Evolutionary conservation across 129 eudicot species (phyloP).

Genomic region (Smallanthus sonchifolius): DNA sequence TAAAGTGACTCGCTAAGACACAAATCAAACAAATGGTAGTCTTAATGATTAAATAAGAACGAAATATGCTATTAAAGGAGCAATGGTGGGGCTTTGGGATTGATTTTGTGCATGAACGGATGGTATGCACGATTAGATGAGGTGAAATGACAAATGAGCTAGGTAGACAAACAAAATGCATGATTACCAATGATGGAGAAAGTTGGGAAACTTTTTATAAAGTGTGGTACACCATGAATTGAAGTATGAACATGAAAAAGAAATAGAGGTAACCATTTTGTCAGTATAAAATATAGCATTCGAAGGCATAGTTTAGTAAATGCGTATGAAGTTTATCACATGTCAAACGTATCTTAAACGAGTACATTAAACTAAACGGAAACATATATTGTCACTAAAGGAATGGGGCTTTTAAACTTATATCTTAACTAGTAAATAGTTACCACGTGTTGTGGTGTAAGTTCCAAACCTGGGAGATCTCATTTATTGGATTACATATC

Average conservation of each 20-base stretch:
- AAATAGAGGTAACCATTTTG: not conserved
- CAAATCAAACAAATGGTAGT: too few species aligned
- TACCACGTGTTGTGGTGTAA: too few species aligned
- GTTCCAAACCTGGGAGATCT: too few species aligned
- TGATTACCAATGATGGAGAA: conserved; percentile 11
- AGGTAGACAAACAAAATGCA: not conserved
- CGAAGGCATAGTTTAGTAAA: not conserved
- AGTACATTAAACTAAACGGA: not conserved
- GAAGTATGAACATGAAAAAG: not conserved
- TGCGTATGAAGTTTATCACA: not conserved
- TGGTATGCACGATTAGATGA: not conserved
- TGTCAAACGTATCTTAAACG: not conserved
- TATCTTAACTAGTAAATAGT: not conserved
- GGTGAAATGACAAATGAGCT: not conserved
- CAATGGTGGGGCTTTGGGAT: conserved; percentile 2
- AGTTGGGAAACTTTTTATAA: not conserved
- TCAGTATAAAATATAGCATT: not conserved
- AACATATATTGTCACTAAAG: not conserved
- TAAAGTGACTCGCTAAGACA: too few species aligned
- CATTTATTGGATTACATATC: too few species aligned
- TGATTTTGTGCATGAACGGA: conserved; percentile 8
- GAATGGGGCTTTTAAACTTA: not conserved
- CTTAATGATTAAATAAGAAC: not conserved
- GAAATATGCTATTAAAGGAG: conserved; percentile 9
- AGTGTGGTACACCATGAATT: not conserved